Evolutionary conservation across 2,329 filamentous ascomycete genomes (phyloP), one percentile per base, ranked within the genome.

Genomic region (Ceratocystis variospora): DNA sequence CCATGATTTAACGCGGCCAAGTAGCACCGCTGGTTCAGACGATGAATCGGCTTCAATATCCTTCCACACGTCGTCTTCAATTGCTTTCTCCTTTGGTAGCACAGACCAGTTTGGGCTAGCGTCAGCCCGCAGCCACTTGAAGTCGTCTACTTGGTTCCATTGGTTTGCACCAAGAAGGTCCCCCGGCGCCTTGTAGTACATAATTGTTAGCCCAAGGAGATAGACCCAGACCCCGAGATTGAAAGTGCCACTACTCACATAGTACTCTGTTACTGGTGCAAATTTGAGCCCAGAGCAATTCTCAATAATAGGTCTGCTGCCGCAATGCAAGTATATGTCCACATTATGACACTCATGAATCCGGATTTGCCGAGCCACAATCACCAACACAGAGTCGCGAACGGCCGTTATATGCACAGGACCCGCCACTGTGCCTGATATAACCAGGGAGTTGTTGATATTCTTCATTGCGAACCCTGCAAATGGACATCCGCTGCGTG

Each of bases 61-160:
- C 62, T 79, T 82, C 91, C 91, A 96, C 0, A 87, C 77, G 1
- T 82, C 78, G 1, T 87, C 83, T 0, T 76, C 70, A 12, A 93
- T 76, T 28, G 81, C 81, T 65, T 86, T 77, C 0, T 79, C 78
- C 64, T 84, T 80, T 1, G 83, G 78, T 25, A 97, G 71, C 1
- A 90, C 76, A 44, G 79, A 83, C 90, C 93, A 99, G 73, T 99
- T 92, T 1, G 94, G 94, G 73, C 90, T 96, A 37, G 84, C 84
- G 67, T 89, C 90, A 17, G 83, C 80, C 75, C 92, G 95, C 69
- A 96, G 82, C 94, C 94, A 97, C 76, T 96, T 96, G 80, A 99
- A 99, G 74, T 99, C 94, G 74, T 97, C 90, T 17, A 97, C 89
- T 72, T 94, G 85, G 71, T 92, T 83, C 90, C 90, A 99, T 71